Evolutionary conservation across 176 grass and related monocot genomes (phyloP), one percentile per base, ranked within the genome.

Genomic region (Oryza longistaminata): DNA sequence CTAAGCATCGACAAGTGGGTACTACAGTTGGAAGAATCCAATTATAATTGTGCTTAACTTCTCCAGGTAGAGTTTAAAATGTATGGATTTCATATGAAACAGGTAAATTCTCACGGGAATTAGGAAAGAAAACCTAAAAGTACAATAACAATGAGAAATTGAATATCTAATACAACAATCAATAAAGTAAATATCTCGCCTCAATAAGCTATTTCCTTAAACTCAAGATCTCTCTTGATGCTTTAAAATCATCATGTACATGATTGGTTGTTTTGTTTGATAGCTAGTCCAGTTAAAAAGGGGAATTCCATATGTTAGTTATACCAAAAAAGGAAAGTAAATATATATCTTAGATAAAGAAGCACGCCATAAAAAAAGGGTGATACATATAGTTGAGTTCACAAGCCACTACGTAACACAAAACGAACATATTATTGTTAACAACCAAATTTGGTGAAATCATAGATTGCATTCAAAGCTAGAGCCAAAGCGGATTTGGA

Each of bases 401-500:
- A 31, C 29, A 31, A 2, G 29, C 29, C 2, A 2, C 29, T 31
- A 27, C 2, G 29, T 31, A 31, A 31, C 29, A 31, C 29, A 31
- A 31, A 31, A 31, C 29, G 2, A 35, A 83, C 73, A 88, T 77
- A 27, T 76, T 43, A 65, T 64, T 46, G 37, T 73, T 77, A 48
- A 77, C 29, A 29, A 29, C 29, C 29, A 29, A 29, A 29, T 29
- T 29, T 2, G 29, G 29, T 29, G 29, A 29, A 29, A 29, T 29
- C 29, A 29, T 29, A 29, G 29, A 29, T 29, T 29, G 29, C 2
- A 29, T 29, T 29, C 29, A 29, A 29, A 29, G 29, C 29, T 29
- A 29, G 29, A 29, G 1, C 29, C 0, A 2, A 29, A 29, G 29
- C 29, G 29, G 29, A 29, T 29, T 29, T 29, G 29, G 29, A 29